These are phyloP conservation scores for Cladobotryum protrusum DNA, from an alignment of 2,329 filamentous ascomycete species.

Conservation along the genomic window DNA sequence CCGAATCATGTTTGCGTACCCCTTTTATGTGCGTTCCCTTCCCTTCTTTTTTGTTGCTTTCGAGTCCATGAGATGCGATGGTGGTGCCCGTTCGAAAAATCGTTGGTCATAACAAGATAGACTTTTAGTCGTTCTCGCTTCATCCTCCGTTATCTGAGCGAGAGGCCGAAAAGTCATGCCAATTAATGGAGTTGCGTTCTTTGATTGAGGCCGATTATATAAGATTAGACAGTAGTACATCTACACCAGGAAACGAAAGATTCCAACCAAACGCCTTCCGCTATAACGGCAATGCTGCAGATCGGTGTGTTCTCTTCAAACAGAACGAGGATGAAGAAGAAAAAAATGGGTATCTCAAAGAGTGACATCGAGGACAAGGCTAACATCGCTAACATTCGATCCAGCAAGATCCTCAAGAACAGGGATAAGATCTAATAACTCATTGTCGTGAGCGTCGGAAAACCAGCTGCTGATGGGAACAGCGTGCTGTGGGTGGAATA, in stretches of 20 bases:
- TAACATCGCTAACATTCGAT: conserved; percentile 86
- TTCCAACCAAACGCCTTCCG: conserved; percentile 50
- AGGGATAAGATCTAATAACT: conserved; percentile 92
- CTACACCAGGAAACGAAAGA: conserved; percentile 43
- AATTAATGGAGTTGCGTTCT: conserved; percentile 7
- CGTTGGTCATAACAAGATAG: conserved; percentile 8
- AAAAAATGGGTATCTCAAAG: conserved; percentile 43
- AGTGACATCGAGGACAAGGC: conserved; percentile 90
- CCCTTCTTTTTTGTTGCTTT: conserved; percentile 23
- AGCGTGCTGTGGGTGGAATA: conserved; percentile 98
- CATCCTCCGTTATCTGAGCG: conserved; percentile 7
- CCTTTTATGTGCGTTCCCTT: conserved; percentile 13
- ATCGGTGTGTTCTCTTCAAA: conserved; percentile 28
- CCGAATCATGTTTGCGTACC: conserved; percentile 4
- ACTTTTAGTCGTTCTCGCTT: conserved; percentile 6
- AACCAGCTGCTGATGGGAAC: conserved; percentile 99
- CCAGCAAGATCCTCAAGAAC: conserved; percentile 95
- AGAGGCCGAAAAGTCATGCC: neutral
- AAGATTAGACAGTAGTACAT: conserved; percentile 49
- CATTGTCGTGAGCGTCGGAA: conserved; percentile 98
- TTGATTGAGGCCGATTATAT: conserved; percentile 32
- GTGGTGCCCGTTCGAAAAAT: conserved; percentile 22
- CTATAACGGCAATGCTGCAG: conserved; percentile 42
- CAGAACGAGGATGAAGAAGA: conserved; percentile 25
- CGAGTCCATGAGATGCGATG: conserved; percentile 28